Evolutionary conservation across 2,329 filamentous ascomycete species (phyloP).

Genomic region (Mollisiaceae sp.): DNA sequence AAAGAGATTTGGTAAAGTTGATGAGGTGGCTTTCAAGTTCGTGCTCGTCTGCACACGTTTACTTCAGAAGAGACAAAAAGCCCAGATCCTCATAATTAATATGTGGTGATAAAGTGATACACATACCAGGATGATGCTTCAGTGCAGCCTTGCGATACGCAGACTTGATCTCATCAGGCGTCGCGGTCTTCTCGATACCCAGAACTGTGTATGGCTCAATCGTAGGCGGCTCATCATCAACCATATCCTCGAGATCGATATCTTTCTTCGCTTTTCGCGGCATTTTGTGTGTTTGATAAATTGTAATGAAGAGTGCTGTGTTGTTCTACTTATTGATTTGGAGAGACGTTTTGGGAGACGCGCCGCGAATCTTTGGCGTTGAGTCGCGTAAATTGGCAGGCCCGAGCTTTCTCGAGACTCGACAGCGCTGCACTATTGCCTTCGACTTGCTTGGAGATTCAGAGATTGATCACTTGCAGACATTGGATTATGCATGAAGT

Average conservation of each 20-base stretch:
- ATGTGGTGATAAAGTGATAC: neutral
- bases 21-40: neutral
- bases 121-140: conserved; percentile 80
- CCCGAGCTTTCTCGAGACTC: neutral
- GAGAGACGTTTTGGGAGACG: conserved; percentile 24
- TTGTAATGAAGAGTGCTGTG: conserved; percentile 2
- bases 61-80: neutral
- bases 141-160: conserved; percentile 92
- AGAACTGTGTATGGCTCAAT: conserved; percentile 84
- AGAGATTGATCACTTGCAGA: too few relatives aligned
- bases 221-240: conserved; percentile 37
- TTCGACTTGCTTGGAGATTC: neutral
- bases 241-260: conserved; percentile 31
- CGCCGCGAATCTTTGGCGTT: conserved; percentile 19
- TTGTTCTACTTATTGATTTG: conserved; percentile 19
- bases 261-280: conserved; percentile 29
- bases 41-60: neutral
- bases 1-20: neutral
- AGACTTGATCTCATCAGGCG: conserved; percentile 79
- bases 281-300: conserved; percentile 27
- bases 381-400: conserved; percentile 26
- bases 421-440: neutral
- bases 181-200: conserved; percentile 71
- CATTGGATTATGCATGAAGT: too few relatives aligned
- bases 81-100: neutral